phyloP scores from a whole-genome alignment of 2,329 filamentous ascomycete genomes.

The Purpureocillium takamizusanense region DNA sequence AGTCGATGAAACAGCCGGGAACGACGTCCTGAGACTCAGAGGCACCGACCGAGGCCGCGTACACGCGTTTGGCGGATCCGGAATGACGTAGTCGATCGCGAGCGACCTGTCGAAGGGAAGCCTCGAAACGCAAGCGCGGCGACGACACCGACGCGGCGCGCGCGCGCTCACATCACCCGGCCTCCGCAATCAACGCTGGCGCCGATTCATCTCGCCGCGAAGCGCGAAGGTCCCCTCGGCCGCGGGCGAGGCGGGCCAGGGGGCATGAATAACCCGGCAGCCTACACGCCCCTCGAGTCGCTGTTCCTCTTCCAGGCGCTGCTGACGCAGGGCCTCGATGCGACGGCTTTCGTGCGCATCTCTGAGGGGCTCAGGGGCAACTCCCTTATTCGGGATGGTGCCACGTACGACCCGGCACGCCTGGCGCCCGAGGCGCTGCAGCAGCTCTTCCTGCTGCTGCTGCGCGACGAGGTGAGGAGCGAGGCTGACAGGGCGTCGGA shows the following conservation, averaged over 20 bases:
- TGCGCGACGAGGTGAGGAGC: constrained; percentile 61
- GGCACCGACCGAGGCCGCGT: constrained; percentile 19
- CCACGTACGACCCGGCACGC: constrained; percentile 62
- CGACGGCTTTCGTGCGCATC: constrained; percentile 59
- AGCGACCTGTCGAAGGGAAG: neutral
- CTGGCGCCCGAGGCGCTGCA: constrained; percentile 71
- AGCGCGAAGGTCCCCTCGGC: constrained; percentile 46
- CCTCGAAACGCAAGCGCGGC: neutral
- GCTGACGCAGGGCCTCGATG: constrained; percentile 55
- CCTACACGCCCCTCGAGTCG: constrained; percentile 79
- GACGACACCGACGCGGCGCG: neutral
- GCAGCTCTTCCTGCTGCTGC: constrained; percentile 65
- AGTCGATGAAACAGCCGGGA: constrained; percentile 19
- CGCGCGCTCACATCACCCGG: constrained; percentile 17
- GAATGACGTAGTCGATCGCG: constrained; percentile 16
- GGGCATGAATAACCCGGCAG: constrained; percentile 49
- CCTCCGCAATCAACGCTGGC: constrained; percentile 26
- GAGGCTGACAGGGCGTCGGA: constrained; percentile 30
- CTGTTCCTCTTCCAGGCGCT: constrained; percentile 78
- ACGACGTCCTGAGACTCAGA: constrained; percentile 15
- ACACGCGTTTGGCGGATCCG: constrained; percentile 17
- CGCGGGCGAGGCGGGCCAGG: constrained; percentile 44
- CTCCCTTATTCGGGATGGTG: constrained; percentile 59
- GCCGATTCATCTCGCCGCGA: constrained; percentile 44
- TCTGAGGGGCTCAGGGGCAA: constrained; percentile 69